Base-by-base conservation (phyloP, 2,329 filamentous ascomycete species). In the Phialophora chinensis region DNA sequence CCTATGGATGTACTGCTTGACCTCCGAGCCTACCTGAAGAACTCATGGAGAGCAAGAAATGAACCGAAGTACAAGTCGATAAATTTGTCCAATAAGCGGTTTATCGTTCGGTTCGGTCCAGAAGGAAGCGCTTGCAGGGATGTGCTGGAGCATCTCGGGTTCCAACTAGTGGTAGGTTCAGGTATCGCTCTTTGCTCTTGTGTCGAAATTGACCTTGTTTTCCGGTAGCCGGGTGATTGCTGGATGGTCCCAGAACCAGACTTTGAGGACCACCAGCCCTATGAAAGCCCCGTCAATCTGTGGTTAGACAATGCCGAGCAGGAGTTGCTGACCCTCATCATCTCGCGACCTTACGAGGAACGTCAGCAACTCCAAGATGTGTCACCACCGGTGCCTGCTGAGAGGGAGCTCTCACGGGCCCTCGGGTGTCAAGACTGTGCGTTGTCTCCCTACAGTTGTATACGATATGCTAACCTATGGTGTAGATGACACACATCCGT, bases 11-110 rank as follows among this genome's bases (percentile, higher is more conserved):
- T 86, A 2, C 76, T 90, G 54, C 78, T 81, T 53, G 86, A 85
- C 67, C 78, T 91, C 49, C 81, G 83, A 63, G 81, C 81, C 55
- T 91, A 91, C 73, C 77, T 91, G 60, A 79, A 74, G 10, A 88
- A 91, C 76, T 81, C 86, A 8, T 76, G 87, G 63, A 80, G 82
- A 53, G 78, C 83, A 23, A 75, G 77, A 6, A 80, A 83, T 55
- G 66, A 71, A 38, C 27, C 56, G 4, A 69, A 60, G 52, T 68
- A 50, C 31, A 81, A 83, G 69, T 76, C 80, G 53, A 88, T 91
- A 71, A 84, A 84, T 4, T 79, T 83, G 7, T 76, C 83, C 17
- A 91, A 91, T 73, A 88, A 88, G 74, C 85, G 85, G 64, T 91
- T 90, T 70, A 80, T 86, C 72, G 81, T 86, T 67, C 84, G 84